Conservation (phyloP, 2,329 filamentous ascomycete species). For the Clathrospora elynae region DNA sequence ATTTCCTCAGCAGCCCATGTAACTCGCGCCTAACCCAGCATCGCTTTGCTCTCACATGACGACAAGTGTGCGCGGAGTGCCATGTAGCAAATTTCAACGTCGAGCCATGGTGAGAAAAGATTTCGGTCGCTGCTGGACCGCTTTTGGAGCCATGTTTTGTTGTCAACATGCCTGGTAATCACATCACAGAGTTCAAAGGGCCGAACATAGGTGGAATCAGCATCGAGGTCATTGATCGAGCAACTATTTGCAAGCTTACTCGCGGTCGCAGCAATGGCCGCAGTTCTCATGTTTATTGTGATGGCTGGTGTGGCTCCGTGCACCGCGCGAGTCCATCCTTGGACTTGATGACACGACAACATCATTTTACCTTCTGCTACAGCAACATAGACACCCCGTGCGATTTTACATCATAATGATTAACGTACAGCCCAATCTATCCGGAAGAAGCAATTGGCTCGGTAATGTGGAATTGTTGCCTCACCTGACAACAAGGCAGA, state of each 20-base stretch:
- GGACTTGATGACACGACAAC: conserved; percentile 35
- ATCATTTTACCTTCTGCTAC: conserved; percentile 30
- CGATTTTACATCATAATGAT: conserved; percentile 21
- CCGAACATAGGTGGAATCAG: conserved; percentile 28
- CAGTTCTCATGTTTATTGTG: conserved; percentile 42
- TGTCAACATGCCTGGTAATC: conserved; percentile 25
- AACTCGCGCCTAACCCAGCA: conserved; percentile 48
- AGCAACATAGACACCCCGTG: conserved; percentile 18
- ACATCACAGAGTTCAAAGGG: conserved; percentile 23
- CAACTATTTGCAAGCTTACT: conserved; percentile 40
- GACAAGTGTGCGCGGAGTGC: conserved; percentile 41
- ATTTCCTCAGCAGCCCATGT: conserved; percentile 41
- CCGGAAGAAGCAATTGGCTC: conserved; percentile 37
- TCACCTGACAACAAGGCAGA: conserved; percentile 37
- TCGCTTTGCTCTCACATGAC: conserved; percentile 49
- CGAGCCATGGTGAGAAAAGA: conserved; percentile 27
- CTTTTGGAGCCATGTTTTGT: conserved; percentile 24
- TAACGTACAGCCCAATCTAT: conserved; percentile 33
- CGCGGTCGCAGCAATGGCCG: conserved; percentile 38
- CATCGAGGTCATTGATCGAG: conserved; percentile 36
- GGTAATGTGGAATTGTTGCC: conserved; percentile 34
- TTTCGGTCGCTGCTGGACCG: conserved; percentile 19
- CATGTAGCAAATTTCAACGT: conserved; percentile 51
- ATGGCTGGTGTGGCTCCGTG: conserved; percentile 41
- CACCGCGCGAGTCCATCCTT: conserved; percentile 36